These are phyloP conservation scores for Sporisorium graminicola DNA, from an alignment of 1,284 basidiomycete genomes.

Conservation along the genomic window DNA sequence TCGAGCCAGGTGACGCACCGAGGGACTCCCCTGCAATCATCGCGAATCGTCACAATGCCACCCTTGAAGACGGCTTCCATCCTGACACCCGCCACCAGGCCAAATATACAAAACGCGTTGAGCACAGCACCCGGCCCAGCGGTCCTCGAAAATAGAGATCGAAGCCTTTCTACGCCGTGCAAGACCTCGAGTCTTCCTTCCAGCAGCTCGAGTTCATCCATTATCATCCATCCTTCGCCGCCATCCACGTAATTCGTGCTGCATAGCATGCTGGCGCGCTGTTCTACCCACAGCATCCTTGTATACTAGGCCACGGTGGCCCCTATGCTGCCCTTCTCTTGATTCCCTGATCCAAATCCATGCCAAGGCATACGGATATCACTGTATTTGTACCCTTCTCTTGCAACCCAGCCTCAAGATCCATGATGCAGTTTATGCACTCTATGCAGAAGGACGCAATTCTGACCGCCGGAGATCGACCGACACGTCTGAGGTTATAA, in stretches of 20 bases:
- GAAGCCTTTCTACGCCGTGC: background rate
- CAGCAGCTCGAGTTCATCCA: constrained; percentile 27
- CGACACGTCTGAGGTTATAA: background rate
- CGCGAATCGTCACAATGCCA: constrained; percentile 36
- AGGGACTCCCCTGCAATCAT: constrained; percentile 2
- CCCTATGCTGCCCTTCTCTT: background rate
- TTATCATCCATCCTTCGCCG: constrained; percentile 25
- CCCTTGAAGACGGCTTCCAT: background rate
- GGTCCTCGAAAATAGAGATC: background rate
- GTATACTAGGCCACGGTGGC: background rate
- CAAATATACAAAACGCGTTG: background rate
- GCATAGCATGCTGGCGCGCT: background rate
- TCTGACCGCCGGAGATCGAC: background rate
- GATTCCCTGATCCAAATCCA: background rate
- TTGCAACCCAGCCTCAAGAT: background rate
- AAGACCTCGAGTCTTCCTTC: constrained; percentile 6
- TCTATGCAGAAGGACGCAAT: background rate
- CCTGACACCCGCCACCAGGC: background rate
- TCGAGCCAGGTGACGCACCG: background rate
- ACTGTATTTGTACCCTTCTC: constrained; percentile 9
- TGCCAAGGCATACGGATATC: background rate
- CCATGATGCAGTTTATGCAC: background rate
- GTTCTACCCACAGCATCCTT: background rate
- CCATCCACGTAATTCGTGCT: constrained; percentile 7
- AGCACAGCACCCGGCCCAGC: background rate